phyloP scores from a whole-genome alignment of 2,329 filamentous ascomycete genomes.

The Tolypocladium nubicola region DNA sequence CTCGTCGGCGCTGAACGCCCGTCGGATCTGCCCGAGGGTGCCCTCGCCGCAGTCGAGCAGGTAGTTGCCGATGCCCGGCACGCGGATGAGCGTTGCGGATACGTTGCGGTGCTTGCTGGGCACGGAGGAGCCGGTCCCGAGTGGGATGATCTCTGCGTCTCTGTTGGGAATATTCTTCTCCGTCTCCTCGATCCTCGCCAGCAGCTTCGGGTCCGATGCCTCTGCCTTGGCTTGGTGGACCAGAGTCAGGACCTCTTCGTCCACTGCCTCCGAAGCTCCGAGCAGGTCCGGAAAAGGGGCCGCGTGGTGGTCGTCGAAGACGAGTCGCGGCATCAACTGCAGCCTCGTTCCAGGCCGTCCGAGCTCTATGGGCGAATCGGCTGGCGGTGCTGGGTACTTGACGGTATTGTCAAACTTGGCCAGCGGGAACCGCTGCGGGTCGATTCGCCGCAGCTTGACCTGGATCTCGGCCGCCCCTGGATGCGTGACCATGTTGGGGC shows the following conservation, averaged over 20 bases:
- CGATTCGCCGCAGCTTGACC: conserved; percentile 60
- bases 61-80: conserved; percentile 80
- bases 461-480: conserved; percentile 56
- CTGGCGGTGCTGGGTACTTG: conserved; percentile 10
- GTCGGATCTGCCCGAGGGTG: conserved; percentile 76
- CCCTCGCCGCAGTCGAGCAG: conserved; percentile 88
- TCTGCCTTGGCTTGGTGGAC: conserved; percentile 36
- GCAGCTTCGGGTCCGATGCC: conserved; percentile 32
- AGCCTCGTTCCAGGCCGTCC: conserved; percentile 34
- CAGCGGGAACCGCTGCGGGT: conserved; percentile 61
- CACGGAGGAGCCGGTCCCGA: conserved; percentile 83
- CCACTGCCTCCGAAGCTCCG: conserved; percentile 28
- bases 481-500: conserved; percentile 64
- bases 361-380: conserved; percentile 19
- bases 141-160: conserved; percentile 72
- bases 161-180: conserved; percentile 59
- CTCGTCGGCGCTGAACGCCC: conserved; percentile 56
- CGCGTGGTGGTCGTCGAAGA: conserved; percentile 34
- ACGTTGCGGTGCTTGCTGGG: conserved; percentile 96
- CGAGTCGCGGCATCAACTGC: conserved; percentile 34
- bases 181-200: conserved; percentile 35
- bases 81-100: conserved; percentile 72
- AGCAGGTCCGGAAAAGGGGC: conserved; percentile 36
- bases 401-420: conserved; percentile 52
- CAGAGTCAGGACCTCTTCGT: conserved; percentile 35